A percentile compares a stretch with the other conserved stretches of the same genome.
Evolutionary conservation across 306 rosid genomes (phyloP).

Genomic region (Prunus campanulata): DNA sequence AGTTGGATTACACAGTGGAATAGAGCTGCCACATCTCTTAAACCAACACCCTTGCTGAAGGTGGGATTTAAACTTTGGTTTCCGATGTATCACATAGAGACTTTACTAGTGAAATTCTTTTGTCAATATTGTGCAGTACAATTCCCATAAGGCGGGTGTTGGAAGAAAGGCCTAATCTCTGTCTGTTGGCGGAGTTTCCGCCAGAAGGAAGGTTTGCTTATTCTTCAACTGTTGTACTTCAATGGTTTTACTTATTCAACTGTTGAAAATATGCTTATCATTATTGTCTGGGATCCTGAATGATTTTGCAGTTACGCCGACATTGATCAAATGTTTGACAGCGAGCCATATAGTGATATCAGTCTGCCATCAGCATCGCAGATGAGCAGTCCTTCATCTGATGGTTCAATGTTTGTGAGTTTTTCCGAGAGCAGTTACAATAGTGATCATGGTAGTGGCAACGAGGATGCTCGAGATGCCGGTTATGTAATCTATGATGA

Average conservation of each 20-base stretch:
- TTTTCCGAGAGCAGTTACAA: slow-evolving; percentile 89
- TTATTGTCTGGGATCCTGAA: slow-evolving; percentile 27
- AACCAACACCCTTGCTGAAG: not conserved
- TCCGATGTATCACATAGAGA: not conserved
- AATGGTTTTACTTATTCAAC: not conserved
- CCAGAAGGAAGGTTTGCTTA: slow-evolving; percentile 81
- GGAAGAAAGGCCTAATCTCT: slow-evolving; percentile 76
- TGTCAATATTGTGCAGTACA: slow-evolving; percentile 50
- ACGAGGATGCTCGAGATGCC: slow-evolving; percentile 79
- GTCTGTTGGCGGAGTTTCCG: slow-evolving; percentile 87
- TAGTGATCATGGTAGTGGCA: slow-evolving; percentile 94
- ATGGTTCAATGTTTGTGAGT: slow-evolving; percentile 70
- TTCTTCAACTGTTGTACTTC: slow-evolving; percentile 15
- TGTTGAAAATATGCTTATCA: slow-evolving; percentile 11
- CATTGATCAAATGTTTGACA: slow-evolving; percentile 58
- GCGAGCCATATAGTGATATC: slow-evolving; percentile 62
- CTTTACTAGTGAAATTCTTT: slow-evolving; percentile 4
- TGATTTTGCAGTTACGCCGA: slow-evolving; percentile 68
- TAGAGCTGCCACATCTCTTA: not conserved
- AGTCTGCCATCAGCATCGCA: slow-evolving; percentile 71
- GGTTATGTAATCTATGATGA: slow-evolving; percentile 58
- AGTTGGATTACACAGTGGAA: not conserved
- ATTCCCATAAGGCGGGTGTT: slow-evolving; percentile 68
- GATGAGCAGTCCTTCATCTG: slow-evolving; percentile 66
- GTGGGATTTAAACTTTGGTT: not conserved